Percentiles rank a stretch among this genome's conserved stretches.
phyloP scores from a whole-genome alignment of 441 rosid species.

The Kokia cookei region DNA sequence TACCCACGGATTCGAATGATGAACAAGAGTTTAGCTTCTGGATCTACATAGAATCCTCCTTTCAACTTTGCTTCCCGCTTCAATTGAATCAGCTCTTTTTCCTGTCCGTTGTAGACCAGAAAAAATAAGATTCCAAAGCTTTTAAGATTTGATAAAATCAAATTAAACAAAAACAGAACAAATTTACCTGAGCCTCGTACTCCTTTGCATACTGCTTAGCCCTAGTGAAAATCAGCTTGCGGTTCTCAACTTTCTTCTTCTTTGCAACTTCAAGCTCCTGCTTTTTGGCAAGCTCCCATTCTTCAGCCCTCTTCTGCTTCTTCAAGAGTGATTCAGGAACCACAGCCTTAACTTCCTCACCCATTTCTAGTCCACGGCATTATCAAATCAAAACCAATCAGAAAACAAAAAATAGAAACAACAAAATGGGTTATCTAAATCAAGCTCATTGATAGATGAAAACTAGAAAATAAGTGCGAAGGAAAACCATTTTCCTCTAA shows the following conservation, averaged over 20 bases:
- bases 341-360: slow-evolving; percentile 22
- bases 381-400: not conserved
- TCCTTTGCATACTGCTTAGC: slow-evolving; percentile 54
- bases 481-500: not conserved
- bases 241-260: slow-evolving; percentile 42
- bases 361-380: not conserved
- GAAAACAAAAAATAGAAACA: not conserved
- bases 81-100: slow-evolving; percentile 46
- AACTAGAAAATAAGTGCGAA: not conserved
- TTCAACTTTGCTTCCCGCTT: slow-evolving; percentile 76
- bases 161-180: not conserved
- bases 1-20: slow-evolving; percentile 72
- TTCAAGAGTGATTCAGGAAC: slow-evolving; percentile 69
- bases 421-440: not conserved
- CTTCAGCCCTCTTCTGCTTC: slow-evolving; percentile 69
- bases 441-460: not conserved
- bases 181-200: slow-evolving; percentile 37
- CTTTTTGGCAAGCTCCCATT: slow-evolving; percentile 57
- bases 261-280: slow-evolving; percentile 30
- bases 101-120: slow-evolving; percentile 9
- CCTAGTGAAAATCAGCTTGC: slow-evolving; percentile 46
- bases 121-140: not conserved
- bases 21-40: slow-evolving; percentile 69
- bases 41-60: slow-evolving; percentile 73
- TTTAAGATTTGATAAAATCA: not conserved